Conservation (phyloP, 2,329 filamentous ascomycete genomes). For the Sordariomycetes sp. region DNA sequence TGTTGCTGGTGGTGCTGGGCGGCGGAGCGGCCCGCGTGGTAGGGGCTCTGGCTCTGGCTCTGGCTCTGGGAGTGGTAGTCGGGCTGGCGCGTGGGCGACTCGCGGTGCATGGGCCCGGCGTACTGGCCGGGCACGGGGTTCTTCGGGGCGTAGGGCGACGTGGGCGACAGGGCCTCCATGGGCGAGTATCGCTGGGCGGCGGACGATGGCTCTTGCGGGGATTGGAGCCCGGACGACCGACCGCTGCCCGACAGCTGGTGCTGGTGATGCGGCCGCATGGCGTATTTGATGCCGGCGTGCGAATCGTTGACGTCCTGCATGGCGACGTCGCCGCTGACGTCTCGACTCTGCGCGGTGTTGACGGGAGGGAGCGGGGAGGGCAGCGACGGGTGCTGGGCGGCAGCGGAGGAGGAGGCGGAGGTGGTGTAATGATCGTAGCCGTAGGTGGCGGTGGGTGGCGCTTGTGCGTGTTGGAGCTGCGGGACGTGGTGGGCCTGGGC, state of each 20-base stretch:
- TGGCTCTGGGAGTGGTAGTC: slow-evolving; percentile 44
- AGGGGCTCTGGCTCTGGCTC: no score
- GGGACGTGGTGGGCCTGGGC: slow-evolving; percentile 14
- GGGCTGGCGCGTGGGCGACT: slow-evolving; percentile 66
- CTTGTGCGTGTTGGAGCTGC: slow-evolving; percentile 11
- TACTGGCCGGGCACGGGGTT: slow-evolving; percentile 33
- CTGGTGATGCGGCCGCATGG: slow-evolving; percentile 67
- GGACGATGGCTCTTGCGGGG: slow-evolving; percentile 59
- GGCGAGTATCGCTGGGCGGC: slow-evolving; percentile 90
- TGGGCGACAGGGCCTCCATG: slow-evolving; percentile 80
- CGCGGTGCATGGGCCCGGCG: slow-evolving; percentile 35
- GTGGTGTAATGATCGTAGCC: slow-evolving; percentile 26
- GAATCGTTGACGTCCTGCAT: slow-evolving; percentile 84
- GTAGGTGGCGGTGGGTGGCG: slow-evolving; percentile 6
- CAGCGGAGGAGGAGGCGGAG: slow-evolving; percentile 7
- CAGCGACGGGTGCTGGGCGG: slow-evolving; percentile 15
- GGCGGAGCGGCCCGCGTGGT: slow-evolving; percentile 38
- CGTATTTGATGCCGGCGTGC: slow-evolving; percentile 79
- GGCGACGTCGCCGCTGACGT: slow-evolving; percentile 63
- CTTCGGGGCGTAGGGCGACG: slow-evolving; percentile 63
- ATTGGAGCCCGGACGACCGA: slow-evolving; percentile 56
- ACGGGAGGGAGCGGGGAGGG: slow-evolving; percentile 51
- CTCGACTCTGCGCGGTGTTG: slow-evolving; percentile 46
- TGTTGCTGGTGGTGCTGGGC: slow-evolving; percentile 6
- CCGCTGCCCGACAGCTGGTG: slow-evolving; percentile 50